Evolutionary conservation across 768 basidiomycete genomes (phyloP), one percentile per base, ranked within the genome.

Genomic region (Sporobolomyces pararoseus): DNA sequence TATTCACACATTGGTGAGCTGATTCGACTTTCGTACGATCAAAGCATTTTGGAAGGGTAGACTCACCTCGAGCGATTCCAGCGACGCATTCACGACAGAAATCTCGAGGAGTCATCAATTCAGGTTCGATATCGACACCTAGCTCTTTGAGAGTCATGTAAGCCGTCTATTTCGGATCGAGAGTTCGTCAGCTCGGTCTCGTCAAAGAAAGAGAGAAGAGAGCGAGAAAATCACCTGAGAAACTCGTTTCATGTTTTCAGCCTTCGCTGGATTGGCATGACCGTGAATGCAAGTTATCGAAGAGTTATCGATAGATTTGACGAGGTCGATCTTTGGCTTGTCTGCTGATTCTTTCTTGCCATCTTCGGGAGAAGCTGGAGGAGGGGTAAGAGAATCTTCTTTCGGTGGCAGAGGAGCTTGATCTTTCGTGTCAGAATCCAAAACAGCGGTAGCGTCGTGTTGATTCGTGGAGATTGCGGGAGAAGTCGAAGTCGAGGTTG

Each of bases 161-260:
- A 27, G 47, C 68, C 46, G 27, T 16, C 53, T 29, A 44, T 21
- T n/a, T 13, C 21, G 27, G 21, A n/a, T 12, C 27, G 7, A n/a
- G 4, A 16, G 21, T 25, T 25, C 42, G 29, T 54, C 21, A 49
- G 58, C 53, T 12, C 27, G 13, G 27, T 13, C 46, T 47, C 17
- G 9, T 10, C 7, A 21, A 32, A 54, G 53, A 3, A 21, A 19
- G 46, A 14, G 58, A 35, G 25, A n/a, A n/a, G 2, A 19, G 16
- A 50, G 42, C 17, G 27, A 31, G 34, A 51, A 21, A 60, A 82
- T 53, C 58, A 89, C 88, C 76, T 80, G 78, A 31, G 80, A 83
- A 49, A 93, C 83, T 57, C 86, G 83, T 76, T 90, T 91, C 85
- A 91, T 87, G 70, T 84, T 80, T 51, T 76, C 74, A 5, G 84